Evolutionary conservation across 2,329 filamentous ascomycete genomes (phyloP).

Genomic region (Chaetomiaceae sp.): DNA sequence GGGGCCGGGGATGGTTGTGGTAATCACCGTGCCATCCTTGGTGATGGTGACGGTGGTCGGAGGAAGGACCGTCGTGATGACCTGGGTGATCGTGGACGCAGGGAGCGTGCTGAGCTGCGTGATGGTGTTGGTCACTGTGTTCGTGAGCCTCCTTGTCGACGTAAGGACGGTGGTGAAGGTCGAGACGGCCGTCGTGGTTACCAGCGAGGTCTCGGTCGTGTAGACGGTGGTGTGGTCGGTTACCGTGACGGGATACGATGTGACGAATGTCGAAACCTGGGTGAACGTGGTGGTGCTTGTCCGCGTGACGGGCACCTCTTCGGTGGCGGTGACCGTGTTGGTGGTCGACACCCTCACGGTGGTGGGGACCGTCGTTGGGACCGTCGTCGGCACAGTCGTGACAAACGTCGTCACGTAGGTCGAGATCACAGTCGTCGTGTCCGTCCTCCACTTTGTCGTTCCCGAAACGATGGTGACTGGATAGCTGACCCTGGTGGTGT

Average conservation of each 20-base stretch:
- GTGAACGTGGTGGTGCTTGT: conserved; percentile 14
- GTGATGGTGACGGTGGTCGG: conserved; percentile 27
- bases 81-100: conserved; percentile 22
- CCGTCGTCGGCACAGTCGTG: conserved; percentile 7
- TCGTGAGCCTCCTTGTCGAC: conserved; percentile 14
- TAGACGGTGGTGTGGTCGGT: conserved; percentile 26
- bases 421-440: neutral
- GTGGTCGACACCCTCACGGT: conserved; percentile 6
- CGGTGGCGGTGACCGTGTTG: conserved; percentile 10
- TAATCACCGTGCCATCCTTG: conserved; percentile 23
- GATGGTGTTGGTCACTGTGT: conserved; percentile 10
- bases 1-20: conserved; percentile 24
- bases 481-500: conserved; percentile 12
- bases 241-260: conserved; percentile 21
- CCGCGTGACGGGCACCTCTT: conserved; percentile 20
- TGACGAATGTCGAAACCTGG: conserved; percentile 18
- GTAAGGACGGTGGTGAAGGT: conserved; percentile 12
- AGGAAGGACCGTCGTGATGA: conserved; percentile 24
- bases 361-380: conserved; percentile 13
- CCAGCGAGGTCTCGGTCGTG: conserved; percentile 21
- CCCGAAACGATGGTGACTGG: conserved; percentile 6
- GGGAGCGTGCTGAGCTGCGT: conserved; percentile 13
- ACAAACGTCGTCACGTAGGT: conserved; percentile 10
- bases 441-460: conserved; percentile 6
- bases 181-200: conserved; percentile 15